These are phyloP conservation scores for Penstemon davidsonii DNA, from an alignment of 257 asterid species.

Conservation along the genomic window DNA sequence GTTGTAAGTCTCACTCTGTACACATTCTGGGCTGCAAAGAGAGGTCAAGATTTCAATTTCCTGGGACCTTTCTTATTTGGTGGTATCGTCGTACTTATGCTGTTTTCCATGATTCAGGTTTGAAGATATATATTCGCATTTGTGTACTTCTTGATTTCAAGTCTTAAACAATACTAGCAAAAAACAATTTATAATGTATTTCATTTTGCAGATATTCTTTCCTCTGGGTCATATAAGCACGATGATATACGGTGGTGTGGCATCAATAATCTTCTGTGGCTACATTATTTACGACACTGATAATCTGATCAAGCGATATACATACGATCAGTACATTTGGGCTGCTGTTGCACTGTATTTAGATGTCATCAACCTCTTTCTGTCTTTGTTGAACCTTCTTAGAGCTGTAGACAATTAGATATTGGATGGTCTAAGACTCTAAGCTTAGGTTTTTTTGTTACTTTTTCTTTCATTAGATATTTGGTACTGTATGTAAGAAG, in stretches of 20 bases:
- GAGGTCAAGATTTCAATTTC: conserved; percentile 60
- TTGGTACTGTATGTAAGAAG: background rate
- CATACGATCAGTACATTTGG: conserved; percentile 51
- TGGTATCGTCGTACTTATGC: conserved; percentile 42
- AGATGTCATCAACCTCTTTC: conserved; percentile 55
- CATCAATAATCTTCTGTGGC: conserved; percentile 52
- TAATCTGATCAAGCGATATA: conserved; percentile 57
- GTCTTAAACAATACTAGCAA: background rate
- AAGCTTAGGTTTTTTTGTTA: background rate
- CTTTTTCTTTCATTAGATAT: background rate
- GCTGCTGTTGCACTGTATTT: conserved; percentile 59
- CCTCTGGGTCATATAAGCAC: conserved; percentile 44
- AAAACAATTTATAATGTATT: background rate
- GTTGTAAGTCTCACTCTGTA: conserved; percentile 58
- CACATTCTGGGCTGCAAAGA: conserved; percentile 63
- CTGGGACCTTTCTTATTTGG: conserved; percentile 60
- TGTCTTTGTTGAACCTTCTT: conserved; percentile 38
- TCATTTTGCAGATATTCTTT: conserved; percentile 43
- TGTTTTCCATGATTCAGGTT: conserved; percentile 57
- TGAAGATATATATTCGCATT: background rate
- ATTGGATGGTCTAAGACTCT: no score
- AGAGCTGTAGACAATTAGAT: conserved; percentile 41
- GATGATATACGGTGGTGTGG: conserved; percentile 52
- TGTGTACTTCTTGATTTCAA: background rate
- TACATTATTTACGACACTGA: conserved; percentile 60